Base-by-base conservation (phyloP, 305 asterid species). In the Plantago coronopus region DNA sequence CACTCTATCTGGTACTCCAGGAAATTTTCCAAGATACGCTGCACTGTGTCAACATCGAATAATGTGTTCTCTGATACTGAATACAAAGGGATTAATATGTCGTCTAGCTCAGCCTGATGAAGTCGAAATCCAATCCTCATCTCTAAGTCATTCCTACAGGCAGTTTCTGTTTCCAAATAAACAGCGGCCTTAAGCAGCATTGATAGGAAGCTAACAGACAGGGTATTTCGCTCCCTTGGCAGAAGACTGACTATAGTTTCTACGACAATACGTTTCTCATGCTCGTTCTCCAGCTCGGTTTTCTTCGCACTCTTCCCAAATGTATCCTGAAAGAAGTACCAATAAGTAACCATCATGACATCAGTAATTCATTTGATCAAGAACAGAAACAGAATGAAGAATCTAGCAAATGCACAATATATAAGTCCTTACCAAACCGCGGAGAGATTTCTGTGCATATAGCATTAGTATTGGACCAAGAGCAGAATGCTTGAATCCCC, bases 141-240 rank as follows among this genome's bases (percentile, higher is more conserved):
- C 84, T 93, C 98, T 81, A 93, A 57, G 69, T 89, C 97, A 7
- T 89, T 87, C 74, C 91, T 72, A 72, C 97, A 93, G 34, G 96
- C 90, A 29, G 85, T 84, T 2, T 96, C 87, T 5, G 97, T 87
- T 46, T 89, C 96, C 1, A 93, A 75, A 67, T 74, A 82, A 37
- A 82, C 80, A 11, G 98, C 75, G 10, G 97, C 95, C 58, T 96
- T 73, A 7, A 93, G 91, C 57, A 89, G 95, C 96, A 82, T 87
- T 15, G 97, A 93, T 1, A 93, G 83, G 74, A 89, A 89, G 89
- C 97, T 85, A 14, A 93, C 96, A 0, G 98, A 87, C 69, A 83
- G 55, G 1, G 83, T 69, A 71, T 85, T 85, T 56, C 73, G 81
- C 87, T 81, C 97, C 65, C 80, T 79, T 20, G 97, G 94, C 2